A percentile compares a stretch with the other conserved stretches of the same genome.
phyloP scores from a whole-genome alignment of 1,284 basidiomycete genomes.

The Hortiboletus rubellus region DNA sequence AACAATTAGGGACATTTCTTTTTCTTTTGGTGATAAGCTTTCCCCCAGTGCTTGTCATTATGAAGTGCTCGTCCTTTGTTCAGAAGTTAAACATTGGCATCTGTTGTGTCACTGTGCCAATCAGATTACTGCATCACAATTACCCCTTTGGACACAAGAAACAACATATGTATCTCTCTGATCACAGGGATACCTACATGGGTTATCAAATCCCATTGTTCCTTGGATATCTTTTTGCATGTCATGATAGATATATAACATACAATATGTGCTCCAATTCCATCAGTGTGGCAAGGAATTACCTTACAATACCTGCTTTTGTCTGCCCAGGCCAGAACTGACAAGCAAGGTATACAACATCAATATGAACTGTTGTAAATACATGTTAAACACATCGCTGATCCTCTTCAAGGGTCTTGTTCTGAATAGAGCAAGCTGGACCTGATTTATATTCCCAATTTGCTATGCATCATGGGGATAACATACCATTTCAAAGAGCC shows the following conservation, averaged over 20 bases:
- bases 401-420: background rate
- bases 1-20: background rate
- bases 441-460: background rate
- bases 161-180: constrained; percentile 25
- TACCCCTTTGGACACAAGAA: constrained; percentile 5
- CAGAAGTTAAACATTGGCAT: constrained; percentile 5
- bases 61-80: too few species aligned
- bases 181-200: constrained; percentile 14
- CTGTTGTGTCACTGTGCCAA: background rate
- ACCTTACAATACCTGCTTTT: constrained; percentile 2
- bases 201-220: background rate
- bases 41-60: background rate
- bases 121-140: background rate
- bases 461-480: too few species aligned
- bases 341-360: too few species aligned
- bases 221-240: constrained; percentile 18
- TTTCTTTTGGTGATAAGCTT: constrained; percentile 7
- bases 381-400: too few species aligned
- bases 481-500: too few species aligned
- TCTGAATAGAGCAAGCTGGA: background rate
- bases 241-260: constrained; percentile 20
- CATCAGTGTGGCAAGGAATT: constrained; percentile 24
- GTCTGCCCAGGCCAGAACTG: background rate
- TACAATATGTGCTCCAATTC: constrained; percentile 9
- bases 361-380: too few species aligned